A percentile compares a stretch with the other conserved stretches of the same genome.
These are phyloP conservation scores for Penicillium coprophilum DNA, from an alignment of 495 filamentous ascomycete species.

Conservation along the genomic window DNA sequence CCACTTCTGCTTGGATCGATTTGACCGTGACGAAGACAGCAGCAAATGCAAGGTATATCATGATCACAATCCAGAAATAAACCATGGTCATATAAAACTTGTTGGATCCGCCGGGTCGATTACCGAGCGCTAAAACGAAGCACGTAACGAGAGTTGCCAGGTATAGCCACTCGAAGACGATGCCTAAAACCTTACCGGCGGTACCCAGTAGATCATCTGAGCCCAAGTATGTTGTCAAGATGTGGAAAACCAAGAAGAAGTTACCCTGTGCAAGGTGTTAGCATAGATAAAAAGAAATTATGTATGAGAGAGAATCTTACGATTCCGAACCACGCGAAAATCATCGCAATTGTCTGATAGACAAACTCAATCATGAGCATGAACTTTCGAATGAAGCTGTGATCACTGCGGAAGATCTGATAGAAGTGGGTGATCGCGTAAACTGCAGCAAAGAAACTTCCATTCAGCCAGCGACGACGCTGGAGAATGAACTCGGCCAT, in stretches of 20 bases:
- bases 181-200: slow-evolving; percentile 73
- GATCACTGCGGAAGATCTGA: slow-evolving; percentile 88
- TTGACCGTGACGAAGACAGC: slow-evolving; percentile 92
- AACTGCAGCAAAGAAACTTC: slow-evolving; percentile 96
- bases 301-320: slow-evolving; percentile 32
- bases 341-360: slow-evolving; percentile 93
- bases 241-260: slow-evolving; percentile 99
- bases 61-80: slow-evolving; percentile 93
- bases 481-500: slow-evolving; percentile 97
- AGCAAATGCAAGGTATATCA: slow-evolving; percentile 93
- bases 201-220: slow-evolving; percentile 64
- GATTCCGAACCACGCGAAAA: slow-evolving; percentile 99
- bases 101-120: slow-evolving; percentile 91
- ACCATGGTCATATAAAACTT: slow-evolving; percentile 96
- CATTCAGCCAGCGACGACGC: slow-evolving; percentile 96
- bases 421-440: slow-evolving; percentile 94
- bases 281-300: neutral
- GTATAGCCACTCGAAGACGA: slow-evolving; percentile 96
- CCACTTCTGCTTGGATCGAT: slow-evolving; percentile 70
- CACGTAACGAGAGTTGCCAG: slow-evolving; percentile 88
- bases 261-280: slow-evolving; percentile 60
- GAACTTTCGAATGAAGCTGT: slow-evolving; percentile 82
- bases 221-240: slow-evolving; percentile 83
- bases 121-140: slow-evolving; percentile 93
- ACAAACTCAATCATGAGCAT: slow-evolving; percentile 89